phyloP scores from a whole-genome alignment of 257 asterid genomes.

The Forsythia viridissima region DNA sequence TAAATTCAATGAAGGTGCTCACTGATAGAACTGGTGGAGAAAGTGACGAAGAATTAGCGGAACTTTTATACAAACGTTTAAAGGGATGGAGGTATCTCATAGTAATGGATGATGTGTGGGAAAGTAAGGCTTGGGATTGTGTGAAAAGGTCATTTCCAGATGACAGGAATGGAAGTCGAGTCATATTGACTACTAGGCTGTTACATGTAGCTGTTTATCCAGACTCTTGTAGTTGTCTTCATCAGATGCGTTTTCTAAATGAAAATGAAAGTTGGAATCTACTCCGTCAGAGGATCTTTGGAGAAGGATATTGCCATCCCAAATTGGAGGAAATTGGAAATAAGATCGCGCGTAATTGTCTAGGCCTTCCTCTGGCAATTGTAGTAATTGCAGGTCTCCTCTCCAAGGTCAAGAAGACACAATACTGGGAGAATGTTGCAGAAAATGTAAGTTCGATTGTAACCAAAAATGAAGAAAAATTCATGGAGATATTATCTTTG shows the following conservation, averaged over 20 bases:
- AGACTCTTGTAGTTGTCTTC: background rate
- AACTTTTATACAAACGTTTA: conserved; percentile 12
- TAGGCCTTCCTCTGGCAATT: conserved; percentile 36
- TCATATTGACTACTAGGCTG: conserved; percentile 31
- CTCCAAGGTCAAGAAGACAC: conserved; percentile 15
- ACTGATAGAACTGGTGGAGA: background rate
- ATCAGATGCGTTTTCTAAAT: conserved; percentile 23
- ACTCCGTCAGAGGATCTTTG: conserved; percentile 16
- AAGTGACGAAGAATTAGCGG: conserved; percentile 6
- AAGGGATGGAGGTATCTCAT: conserved; percentile 11
- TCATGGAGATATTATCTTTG: conserved; percentile 23
- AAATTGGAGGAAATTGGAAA: conserved; percentile 28
- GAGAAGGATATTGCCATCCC: conserved; percentile 10
- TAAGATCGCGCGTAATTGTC: conserved; percentile 26
- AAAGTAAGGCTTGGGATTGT: conserved; percentile 9
- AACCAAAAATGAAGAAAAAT: conserved; percentile 9
- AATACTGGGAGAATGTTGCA: conserved; percentile 26
- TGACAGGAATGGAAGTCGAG: conserved; percentile 18
- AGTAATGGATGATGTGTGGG: conserved; percentile 32
- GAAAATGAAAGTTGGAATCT: conserved; percentile 29
- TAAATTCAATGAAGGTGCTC: background rate
- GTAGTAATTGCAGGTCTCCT: conserved; percentile 34
- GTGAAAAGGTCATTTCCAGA: conserved; percentile 20
- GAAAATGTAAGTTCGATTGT: conserved; percentile 9
- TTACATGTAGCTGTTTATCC: background rate